Evolutionary conservation across 2,329 filamentous ascomycete genomes (phyloP), one percentile per base, ranked within the genome.

Genomic region (Phialocephala sp.): DNA sequence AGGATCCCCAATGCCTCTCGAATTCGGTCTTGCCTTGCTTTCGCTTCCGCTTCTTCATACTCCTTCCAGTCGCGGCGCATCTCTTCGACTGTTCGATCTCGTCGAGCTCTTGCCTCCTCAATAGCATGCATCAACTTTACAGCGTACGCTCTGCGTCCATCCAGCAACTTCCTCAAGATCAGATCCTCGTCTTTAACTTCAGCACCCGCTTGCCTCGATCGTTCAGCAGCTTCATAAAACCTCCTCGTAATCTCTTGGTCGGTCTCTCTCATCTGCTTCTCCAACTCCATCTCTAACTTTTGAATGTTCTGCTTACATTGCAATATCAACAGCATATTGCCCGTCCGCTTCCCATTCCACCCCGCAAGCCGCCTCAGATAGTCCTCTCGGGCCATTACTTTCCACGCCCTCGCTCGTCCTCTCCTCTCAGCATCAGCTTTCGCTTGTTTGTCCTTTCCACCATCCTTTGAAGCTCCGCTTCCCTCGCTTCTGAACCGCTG

Each of bases 1-100:
- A 72, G 65, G 2, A 73, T 68, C 12, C 71, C 65, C 27, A 72
- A 47, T 14, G 71, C 72, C 50, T 70, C 63, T 32, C 37, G 47
- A 45, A 72, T 62, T 9, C 52, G 55, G 0, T 59, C 39, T 54
- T 52, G n/a, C 47, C 70, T 60, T 4, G 57, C 43, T 15, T 43
- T 41, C 1, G 32, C 56, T 58, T 72, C 72, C 39, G 67, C 66
- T 6, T 61, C 58, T 45, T 72, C 69, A 58, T 70, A 72, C 12
- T 24, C 24, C 14, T 36, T 58, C 18, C 62, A 36, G 1, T 66
- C 66, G 20, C 55, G 39, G n/a, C 65, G 63, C 27, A 71, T 43
- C 15, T 68, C 57, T 4, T 35, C 24, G 22, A 59, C 68, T 52
- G 50, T 66, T 60, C 11, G 59, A 39, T 24, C 62, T 4, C 65